phyloP scores from a whole-genome alignment of 768 basidiomycete genomes.

The Coprinellus micaceus region DNA sequence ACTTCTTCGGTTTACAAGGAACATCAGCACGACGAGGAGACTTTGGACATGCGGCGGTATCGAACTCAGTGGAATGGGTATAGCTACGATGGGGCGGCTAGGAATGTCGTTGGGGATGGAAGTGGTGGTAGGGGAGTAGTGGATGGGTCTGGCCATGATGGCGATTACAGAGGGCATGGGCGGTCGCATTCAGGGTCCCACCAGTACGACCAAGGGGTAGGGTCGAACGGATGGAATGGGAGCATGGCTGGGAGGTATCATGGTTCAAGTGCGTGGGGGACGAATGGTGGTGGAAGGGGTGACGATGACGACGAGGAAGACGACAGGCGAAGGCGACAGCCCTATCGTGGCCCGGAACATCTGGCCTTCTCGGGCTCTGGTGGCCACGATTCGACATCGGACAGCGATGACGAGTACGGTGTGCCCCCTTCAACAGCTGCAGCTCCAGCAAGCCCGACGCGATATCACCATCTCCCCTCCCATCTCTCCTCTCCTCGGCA shows the following conservation, averaged over 20 bases:
- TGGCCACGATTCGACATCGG: neutral
- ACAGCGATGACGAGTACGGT: slow-evolving; percentile 37
- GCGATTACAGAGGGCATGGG: slow-evolving; percentile 5
- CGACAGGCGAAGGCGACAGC: slow-evolving; percentile 28
- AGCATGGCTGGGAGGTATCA: neutral
- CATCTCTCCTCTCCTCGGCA: neutral
- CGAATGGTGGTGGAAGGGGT: slow-evolving; percentile 27
- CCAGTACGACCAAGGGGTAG: neutral
- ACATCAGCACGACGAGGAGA: neutral
- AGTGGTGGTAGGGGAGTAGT: neutral
- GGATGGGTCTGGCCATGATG: slow-evolving; percentile 3
- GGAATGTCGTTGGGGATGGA: neutral
- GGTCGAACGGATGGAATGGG: neutral
- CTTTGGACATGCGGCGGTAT: neutral
- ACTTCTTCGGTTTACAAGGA: neutral
- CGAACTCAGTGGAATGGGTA: neutral
- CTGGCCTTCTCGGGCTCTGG: neutral
- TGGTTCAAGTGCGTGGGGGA: neutral
- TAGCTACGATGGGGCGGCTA: neutral
- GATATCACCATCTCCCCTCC: neutral
- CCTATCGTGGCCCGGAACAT: slow-evolving; percentile 11
- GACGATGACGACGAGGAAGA: slow-evolving; percentile 38
- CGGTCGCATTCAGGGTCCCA: neutral
- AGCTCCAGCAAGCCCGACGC: no score
- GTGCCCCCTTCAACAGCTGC: slow-evolving; percentile 5